Conservation (phyloP, 305 asterid species). For the Fraxinus sp. region DNA sequence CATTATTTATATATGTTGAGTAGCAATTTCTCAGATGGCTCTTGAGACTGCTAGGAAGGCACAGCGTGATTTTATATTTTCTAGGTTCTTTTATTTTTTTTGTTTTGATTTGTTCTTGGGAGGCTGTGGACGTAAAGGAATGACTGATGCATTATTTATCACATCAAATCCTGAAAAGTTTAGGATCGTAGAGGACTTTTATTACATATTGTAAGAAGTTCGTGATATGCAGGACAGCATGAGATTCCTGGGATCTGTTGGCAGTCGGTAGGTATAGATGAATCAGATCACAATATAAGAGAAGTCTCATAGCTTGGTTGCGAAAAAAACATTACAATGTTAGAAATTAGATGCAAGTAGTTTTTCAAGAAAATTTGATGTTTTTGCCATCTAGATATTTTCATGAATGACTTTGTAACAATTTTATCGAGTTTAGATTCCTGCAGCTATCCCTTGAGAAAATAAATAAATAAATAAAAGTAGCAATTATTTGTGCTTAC, state of each 20-base stretch:
- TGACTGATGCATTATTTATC: not conserved
- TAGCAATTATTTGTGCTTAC: not conserved
- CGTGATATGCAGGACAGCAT: not conserved
- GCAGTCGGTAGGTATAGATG: not conserved
- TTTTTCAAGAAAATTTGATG: not conserved
- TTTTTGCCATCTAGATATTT: not conserved
- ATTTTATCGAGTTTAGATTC: not conserved
- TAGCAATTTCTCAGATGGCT: not conserved
- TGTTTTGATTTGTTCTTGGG: not conserved
- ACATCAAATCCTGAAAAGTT: not conserved
- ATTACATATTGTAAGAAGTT: not conserved
- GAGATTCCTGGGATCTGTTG: not conserved
- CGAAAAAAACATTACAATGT: not conserved
- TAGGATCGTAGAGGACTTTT: not conserved
- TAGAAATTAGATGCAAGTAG: not conserved
- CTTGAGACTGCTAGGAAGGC: not conserved
- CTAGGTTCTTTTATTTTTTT: not conserved
- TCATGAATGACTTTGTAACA: not conserved
- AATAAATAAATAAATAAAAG: not conserved
- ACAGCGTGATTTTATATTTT: not conserved
- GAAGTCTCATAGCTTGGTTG: not conserved
- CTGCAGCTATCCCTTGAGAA: slow-evolving; percentile 1
- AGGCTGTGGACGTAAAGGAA: not conserved
- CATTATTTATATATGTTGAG: not conserved
- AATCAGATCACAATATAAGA: not conserved